Evolutionary conservation across 352 stramenopile genomes (phyloP), one percentile per base, ranked within the genome.

Genomic region (Thalassiosira hispida): DNA sequence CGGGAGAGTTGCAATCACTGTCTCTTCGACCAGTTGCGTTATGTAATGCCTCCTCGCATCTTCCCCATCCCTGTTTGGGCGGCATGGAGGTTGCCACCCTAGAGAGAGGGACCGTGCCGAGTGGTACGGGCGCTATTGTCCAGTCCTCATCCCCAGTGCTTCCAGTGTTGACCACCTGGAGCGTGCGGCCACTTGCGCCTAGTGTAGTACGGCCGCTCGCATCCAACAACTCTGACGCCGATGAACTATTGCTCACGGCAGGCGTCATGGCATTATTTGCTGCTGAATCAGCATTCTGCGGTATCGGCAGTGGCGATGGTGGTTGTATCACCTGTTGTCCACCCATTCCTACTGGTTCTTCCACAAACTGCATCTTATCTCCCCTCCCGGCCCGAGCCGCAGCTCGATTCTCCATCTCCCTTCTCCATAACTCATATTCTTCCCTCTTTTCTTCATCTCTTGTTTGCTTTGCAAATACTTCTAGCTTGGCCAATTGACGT

Each of bases 401-500:
- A 25, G 46, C 47, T 38, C 51, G 61, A 55, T 33, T 11, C 18
- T 64, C 69, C 18, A 38, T 51, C 33, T 75, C 69, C 14, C 22
- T 35, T 40, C 38, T 53, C 59, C 61, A 65, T 47, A 56, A 62
- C 29, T 59, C 51, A 53, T 80, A 72, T 16, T 72, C 60, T 31
- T 80, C 70, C 12, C 57, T 68, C 33, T 56, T 22, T 53, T 79
- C 64, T 18, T 40, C 31, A 49, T 55, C 57, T 0, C 35, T 46
- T 27, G 53, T 2, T 56, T 66, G 35, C 42, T 49, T 73, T 20
- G 53, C 33, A 57, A 27, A 49, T 3, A 85, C 66, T 23, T 86
- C 73, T 22, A 60, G 42, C 31, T 84, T 78, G 6, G 77, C 80
- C n/a, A 79, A 52, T 52, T 81, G 35, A 33, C 77, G 77, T 31